These are phyloP conservation scores for Dalbergia oliveri DNA, from an alignment of 306 rosid species.

Conservation along the genomic window DNA sequence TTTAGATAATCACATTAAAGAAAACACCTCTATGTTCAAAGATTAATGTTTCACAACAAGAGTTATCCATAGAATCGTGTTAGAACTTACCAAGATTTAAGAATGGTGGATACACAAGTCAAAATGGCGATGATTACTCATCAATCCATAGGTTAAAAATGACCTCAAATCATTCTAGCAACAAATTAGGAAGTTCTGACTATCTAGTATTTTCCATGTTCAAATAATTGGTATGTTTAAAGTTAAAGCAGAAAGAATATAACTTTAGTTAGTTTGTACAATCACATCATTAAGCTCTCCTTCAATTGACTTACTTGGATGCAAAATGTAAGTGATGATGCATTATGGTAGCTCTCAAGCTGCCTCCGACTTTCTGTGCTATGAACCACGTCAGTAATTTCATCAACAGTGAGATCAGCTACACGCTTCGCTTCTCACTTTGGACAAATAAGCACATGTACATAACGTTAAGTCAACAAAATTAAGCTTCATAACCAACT, in stretches of 20 bases:
- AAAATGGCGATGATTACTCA: not conserved
- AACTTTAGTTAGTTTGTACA: not conserved
- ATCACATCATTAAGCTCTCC: too few species aligned
- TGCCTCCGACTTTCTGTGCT: too few species aligned
- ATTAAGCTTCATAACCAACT: conserved; percentile 7
- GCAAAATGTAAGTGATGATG: conserved; percentile 79
- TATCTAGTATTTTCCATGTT: not conserved
- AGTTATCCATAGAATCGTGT: too few species aligned
- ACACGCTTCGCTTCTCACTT: conserved; percentile 92
- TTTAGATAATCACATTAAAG: too few species aligned
- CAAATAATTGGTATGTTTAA: not conserved
- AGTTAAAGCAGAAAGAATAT: not conserved
- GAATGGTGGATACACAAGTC: not conserved
- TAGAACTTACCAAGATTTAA: not conserved
- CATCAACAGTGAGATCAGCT: conserved; percentile 77
- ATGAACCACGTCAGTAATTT: conserved; percentile 75
- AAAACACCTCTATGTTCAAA: too few species aligned
- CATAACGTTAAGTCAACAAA: conserved; percentile 64
- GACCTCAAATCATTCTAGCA: not conserved
- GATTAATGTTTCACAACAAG: too few species aligned
- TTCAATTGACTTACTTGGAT: conserved; percentile 60
- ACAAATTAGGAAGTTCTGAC: too few species aligned
- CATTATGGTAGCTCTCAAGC: conserved; percentile 80
- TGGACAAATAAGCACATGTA: conserved; percentile 89
- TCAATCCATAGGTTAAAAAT: too few species aligned